These are phyloP conservation scores for Asterochloris sp. DNA, from an alignment of 139 green algal genomes.

Conservation along the genomic window DNA sequence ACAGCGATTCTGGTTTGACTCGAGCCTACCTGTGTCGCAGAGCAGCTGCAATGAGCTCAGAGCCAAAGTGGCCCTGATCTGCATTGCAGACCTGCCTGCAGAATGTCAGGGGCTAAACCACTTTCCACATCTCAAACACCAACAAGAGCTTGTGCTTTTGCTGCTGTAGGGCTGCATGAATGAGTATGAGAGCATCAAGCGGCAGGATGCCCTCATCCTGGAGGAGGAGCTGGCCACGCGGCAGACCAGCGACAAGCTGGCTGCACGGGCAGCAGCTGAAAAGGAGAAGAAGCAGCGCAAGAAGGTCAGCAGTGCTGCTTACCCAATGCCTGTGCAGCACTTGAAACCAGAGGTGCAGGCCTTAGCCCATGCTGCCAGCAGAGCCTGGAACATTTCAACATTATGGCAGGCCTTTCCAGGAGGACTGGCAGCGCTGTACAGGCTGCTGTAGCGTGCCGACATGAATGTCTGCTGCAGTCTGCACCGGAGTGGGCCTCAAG, in stretches of 20 bases:
- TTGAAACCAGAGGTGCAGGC: background rate
- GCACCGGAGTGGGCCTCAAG: background rate
- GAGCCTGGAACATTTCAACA: background rate
- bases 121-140: too few relatives aligned
- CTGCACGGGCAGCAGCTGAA: slow-evolving; percentile 23
- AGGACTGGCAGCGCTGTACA: background rate
- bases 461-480: background rate
- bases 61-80: too few relatives aligned
- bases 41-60: too few relatives aligned
- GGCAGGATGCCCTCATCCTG: slow-evolving; percentile 87
- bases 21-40: too few relatives aligned
- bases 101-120: too few relatives aligned
- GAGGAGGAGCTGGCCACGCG: slow-evolving; percentile 79
- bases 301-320: slow-evolving; percentile 41
- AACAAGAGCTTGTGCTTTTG: too few relatives aligned
- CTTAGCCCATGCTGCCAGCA: background rate
- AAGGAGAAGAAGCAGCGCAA: slow-evolving; percentile 63
- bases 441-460: background rate
- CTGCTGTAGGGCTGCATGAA: too few relatives aligned
- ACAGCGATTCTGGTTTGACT: too few relatives aligned
- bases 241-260: slow-evolving; percentile 53
- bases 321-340: background rate
- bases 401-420: background rate
- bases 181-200: slow-evolving; percentile 82
- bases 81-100: too few relatives aligned